These are phyloP conservation scores for Jatropha podagrica DNA, from an alignment of 441 rosid genomes.

Conservation along the genomic window DNA sequence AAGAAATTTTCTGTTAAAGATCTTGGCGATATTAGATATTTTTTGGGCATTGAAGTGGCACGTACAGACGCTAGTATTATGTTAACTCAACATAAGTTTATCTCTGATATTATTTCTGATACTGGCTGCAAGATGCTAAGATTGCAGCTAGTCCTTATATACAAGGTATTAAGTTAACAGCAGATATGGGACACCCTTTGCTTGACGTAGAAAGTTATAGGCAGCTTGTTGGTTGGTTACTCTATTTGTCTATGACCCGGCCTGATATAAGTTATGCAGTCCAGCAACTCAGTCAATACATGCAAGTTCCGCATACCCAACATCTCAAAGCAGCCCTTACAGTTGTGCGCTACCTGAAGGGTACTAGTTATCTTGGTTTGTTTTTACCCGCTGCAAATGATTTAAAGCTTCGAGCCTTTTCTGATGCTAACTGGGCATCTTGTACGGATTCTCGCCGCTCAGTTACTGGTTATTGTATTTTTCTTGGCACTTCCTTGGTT, in stretches of 20 bases:
- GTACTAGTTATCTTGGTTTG: neutral
- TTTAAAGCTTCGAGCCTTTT: neutral
- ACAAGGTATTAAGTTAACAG: neutral
- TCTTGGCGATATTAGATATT: neutral
- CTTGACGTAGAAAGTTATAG: neutral
- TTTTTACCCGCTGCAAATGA: neutral
- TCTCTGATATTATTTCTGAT: neutral
- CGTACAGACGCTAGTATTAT: neutral
- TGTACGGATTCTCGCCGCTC: no score
- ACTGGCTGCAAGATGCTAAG: neutral
- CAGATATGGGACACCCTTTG: neutral
- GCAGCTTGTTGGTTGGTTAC: neutral
- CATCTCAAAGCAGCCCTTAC: neutral
- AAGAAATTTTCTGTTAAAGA: neutral
- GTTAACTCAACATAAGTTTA: neutral
- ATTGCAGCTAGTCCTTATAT: neutral
- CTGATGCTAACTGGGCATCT: no score
- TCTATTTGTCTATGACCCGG: neutral
- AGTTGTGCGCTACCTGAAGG: neutral
- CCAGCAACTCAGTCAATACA: neutral
- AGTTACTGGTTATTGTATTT: no score
- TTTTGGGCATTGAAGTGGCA: neutral
- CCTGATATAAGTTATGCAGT: neutral
- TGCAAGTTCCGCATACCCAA: neutral
- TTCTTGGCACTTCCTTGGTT: no score